A percentile compares a stretch with the other conserved stretches of the same genome.
Conservation (phyloP, 345 rosid species). For the Adansonia digitata region DNA sequence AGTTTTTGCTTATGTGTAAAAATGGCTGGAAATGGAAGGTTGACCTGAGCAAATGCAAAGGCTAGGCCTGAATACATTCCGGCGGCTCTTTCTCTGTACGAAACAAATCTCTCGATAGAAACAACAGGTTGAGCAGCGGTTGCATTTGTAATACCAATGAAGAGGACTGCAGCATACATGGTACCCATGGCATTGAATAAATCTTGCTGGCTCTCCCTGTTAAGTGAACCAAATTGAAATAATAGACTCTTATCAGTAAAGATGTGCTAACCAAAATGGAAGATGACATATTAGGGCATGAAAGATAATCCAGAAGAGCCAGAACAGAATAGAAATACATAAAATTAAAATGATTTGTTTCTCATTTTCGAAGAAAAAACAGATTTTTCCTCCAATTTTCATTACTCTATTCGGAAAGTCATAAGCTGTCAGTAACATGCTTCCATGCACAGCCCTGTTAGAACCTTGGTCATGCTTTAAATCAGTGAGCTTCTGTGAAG, state of each 20-base stretch:
- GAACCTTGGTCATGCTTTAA: not conserved
- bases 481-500: not conserved
- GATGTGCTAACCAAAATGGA: not conserved
- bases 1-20: not conserved
- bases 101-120: slow-evolving; percentile 87
- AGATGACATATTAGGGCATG: not conserved
- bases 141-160: slow-evolving; percentile 89
- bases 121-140: slow-evolving; percentile 96
- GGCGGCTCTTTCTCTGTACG: slow-evolving; percentile 93
- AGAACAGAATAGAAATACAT: not conserved
- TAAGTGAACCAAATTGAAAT: slow-evolving; percentile 12
- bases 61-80: slow-evolving; percentile 96
- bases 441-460: not conserved
- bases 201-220: slow-evolving; percentile 78
- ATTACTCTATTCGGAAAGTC: not conserved
- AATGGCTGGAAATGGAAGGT: not conserved
- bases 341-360: not conserved
- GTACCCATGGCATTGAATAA: slow-evolving; percentile 93
- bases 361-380: not conserved
- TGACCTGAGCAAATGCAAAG: slow-evolving; percentile 94
- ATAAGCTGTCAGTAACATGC: not conserved
- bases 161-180: slow-evolving; percentile 80
- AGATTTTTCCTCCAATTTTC: not conserved
- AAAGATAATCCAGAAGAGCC: not conserved
- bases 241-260: slow-evolving; percentile 1